Base-by-base conservation (phyloP, 2,329 filamentous ascomycete genomes). In the Calonectria hongkongensis region DNA sequence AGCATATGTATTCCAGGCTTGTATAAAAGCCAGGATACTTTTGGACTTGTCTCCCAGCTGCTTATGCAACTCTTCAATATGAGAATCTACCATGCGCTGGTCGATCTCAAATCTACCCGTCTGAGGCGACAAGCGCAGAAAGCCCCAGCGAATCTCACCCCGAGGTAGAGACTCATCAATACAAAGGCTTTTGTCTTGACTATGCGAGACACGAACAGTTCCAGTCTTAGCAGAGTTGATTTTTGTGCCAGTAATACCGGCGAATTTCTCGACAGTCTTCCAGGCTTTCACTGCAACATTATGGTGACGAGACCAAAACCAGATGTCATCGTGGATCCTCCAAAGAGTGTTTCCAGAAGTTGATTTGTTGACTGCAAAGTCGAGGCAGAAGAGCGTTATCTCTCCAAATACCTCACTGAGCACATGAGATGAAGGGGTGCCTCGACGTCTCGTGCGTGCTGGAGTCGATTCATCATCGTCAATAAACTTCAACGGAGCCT, bases 271-370 rank as follows among this genome's bases (percentile, higher is more conserved):
- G 74, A 94, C 87, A 0, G 89, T 85, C 21, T 86, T 79, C 92
- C 92, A 94, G 0, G 90, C 92, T 51, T 87, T 85, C 27, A 87
- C 85, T n/a, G 88, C 89, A 3, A 83, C 85, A 3, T 83, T 74
- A 60, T 91, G 88, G 7, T 90, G 85, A 10, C 88, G 87, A 75
- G 86, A 77, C 91, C 91, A 93, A 79, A 93, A 91, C 92, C 91
- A 94, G 65, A 93, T 86, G 74, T 93, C 91, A 74, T 93, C 92
- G 65, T 92, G 88, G 45, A 93, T 84, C 15, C 92, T 89, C 79
- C 92, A 92, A 13, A 93, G 81, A n/a, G 87, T 84, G 2, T 84
- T 83, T 0, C 91, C 91, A 7, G 82, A 77, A 0, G 91, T 91
- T 2, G 84, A 82, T 71, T 89, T 87, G 70, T 93, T 93, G 68